Evolutionary conservation across 2,329 filamentous ascomycete species (phyloP).

Genomic region (Dendryphion nanum): DNA sequence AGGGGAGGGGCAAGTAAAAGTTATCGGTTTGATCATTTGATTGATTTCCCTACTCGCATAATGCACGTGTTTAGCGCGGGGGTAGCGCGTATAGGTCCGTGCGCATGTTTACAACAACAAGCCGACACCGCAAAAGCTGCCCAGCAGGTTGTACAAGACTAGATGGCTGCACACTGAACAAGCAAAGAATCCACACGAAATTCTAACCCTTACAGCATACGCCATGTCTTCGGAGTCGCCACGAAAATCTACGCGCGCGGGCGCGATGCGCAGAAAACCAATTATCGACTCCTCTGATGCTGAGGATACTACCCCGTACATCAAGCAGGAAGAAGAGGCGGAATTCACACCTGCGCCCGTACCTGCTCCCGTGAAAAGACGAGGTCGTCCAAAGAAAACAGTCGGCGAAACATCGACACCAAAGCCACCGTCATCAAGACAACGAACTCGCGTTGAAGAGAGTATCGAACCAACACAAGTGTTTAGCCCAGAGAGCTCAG

Average conservation of each 20-base stretch:
- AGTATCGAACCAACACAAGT: slow-evolving; percentile 61
- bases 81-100: too few relatives aligned
- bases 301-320: slow-evolving; percentile 68
- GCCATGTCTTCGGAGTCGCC: slow-evolving; percentile 43
- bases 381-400: slow-evolving; percentile 52
- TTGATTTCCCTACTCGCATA: too few relatives aligned
- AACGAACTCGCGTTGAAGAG: slow-evolving; percentile 43
- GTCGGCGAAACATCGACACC: slow-evolving; percentile 46
- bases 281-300: slow-evolving; percentile 71
- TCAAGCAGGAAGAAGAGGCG: slow-evolving; percentile 61
- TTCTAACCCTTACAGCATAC: slow-evolving; percentile 4
- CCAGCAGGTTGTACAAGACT: too few relatives aligned
- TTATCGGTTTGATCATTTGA: too few relatives aligned
- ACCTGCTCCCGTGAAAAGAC: slow-evolving; percentile 57
- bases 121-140: too few relatives aligned
- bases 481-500: slow-evolving; percentile 53
- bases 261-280: slow-evolving; percentile 65
- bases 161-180: not conserved
- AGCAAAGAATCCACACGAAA: not conserved
- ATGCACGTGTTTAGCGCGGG: too few relatives aligned
- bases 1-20: too few relatives aligned
- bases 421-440: slow-evolving; percentile 44
- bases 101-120: too few relatives aligned
- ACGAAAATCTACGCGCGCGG: slow-evolving; percentile 59
- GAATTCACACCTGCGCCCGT: slow-evolving; percentile 79